These are phyloP conservation scores for Annulohypoxylon moriforme DNA, from an alignment of 495 filamentous ascomycete genomes.

Conservation along the genomic window DNA sequence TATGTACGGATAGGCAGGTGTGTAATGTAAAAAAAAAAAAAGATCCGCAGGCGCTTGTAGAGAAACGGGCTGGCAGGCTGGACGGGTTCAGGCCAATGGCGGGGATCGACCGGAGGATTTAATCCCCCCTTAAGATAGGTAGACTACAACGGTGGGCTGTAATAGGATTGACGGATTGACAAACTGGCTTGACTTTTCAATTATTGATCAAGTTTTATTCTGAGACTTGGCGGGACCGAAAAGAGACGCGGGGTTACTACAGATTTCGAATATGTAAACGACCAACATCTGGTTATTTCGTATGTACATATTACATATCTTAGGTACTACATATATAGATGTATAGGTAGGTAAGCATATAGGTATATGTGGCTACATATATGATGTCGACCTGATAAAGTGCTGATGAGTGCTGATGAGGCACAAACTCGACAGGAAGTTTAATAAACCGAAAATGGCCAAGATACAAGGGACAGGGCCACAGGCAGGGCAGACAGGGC, in stretches of 20 bases:
- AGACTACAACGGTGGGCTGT: constrained; percentile 16
- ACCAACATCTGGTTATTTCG: constrained; percentile 9
- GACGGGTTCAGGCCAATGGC: constrained; percentile 27
- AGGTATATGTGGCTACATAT: constrained; percentile 1
- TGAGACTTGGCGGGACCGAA: constrained; percentile 21
- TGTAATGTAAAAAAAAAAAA: constrained; percentile 23
- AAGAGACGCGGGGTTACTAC: constrained; percentile 10
- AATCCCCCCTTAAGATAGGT: constrained; percentile 25
- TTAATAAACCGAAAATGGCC: constrained; percentile 14
- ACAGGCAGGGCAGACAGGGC: constrained; percentile 13
- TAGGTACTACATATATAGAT: not conserved
- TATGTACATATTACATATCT: not conserved
- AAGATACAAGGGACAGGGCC: constrained; percentile 13
- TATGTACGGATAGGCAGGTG: constrained; percentile 20
- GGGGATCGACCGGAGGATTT: constrained; percentile 42
- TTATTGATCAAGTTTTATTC: constrained; percentile 16
- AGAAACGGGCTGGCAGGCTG: constrained; percentile 19
- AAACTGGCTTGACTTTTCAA: constrained; percentile 25
- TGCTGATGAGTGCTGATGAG: constrained; percentile 34
- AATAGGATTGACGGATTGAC: constrained; percentile 32
- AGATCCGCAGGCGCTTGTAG: constrained; percentile 39
- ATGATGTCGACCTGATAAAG: constrained; percentile 13
- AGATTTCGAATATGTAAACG: constrained; percentile 17
- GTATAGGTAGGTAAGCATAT: not conserved
- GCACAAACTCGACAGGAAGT: constrained; percentile 18